phyloP scores from a whole-genome alignment of 805 yeast species.

The Starmerella asiatica region DNA sequence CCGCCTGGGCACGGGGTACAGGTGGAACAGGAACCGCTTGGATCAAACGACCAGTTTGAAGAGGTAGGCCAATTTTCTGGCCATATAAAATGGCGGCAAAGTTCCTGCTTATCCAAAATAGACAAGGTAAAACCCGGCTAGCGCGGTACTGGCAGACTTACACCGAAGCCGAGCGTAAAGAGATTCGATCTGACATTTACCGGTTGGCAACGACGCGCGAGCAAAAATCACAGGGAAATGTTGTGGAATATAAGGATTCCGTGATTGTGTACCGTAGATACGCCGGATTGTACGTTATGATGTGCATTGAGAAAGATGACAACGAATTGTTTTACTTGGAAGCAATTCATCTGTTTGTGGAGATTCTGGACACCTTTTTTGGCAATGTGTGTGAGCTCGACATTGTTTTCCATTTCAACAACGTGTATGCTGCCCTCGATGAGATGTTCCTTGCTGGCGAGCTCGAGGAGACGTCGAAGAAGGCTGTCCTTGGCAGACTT shows the following conservation, averaged over 20 bases:
- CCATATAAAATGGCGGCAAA: conserved; percentile 79
- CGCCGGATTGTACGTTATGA: conserved; percentile 83
- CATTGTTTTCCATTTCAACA: conserved; percentile 80
- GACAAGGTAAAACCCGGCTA: conserved; percentile 86
- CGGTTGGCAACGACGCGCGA: conserved; percentile 70
- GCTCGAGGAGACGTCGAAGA: conserved; percentile 70
- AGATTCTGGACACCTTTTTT: conserved; percentile 71
- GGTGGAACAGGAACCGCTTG: no score
- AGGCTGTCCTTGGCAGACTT: conserved; percentile 49
- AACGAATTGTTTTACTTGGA: conserved; percentile 75
- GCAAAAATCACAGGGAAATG: conserved; percentile 68
- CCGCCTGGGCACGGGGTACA: no score
- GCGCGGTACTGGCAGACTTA: conserved; percentile 59
- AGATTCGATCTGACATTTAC: conserved; percentile 52
- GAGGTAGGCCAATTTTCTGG: no score
- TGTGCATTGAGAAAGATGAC: conserved; percentile 65
- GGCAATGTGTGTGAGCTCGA: conserved; percentile 90
- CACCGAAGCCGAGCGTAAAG: conserved; percentile 35
- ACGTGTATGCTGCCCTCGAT: conserved; percentile 67
- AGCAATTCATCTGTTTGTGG: conserved; percentile 76
- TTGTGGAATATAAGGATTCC: conserved; percentile 52
- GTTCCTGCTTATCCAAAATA: conserved; percentile 67
- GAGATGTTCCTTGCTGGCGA: conserved; percentile 87
- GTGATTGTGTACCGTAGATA: conserved; percentile 77
- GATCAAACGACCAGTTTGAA: no score